These are phyloP conservation scores for Clonostachys rhizophaga DNA, from an alignment of 2,329 filamentous ascomycete species.

Conservation along the genomic window DNA sequence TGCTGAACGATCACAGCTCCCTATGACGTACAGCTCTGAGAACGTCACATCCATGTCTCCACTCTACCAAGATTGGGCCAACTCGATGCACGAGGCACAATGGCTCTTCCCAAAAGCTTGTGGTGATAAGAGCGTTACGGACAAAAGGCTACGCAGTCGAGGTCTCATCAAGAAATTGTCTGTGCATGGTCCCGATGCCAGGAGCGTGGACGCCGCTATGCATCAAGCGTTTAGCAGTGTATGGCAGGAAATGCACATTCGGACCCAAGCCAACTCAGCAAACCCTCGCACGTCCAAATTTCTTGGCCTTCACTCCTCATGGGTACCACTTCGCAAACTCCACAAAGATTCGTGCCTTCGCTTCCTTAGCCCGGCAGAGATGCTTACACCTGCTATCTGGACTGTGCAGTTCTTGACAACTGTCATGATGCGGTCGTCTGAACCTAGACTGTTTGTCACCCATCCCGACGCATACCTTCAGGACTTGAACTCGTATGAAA, in stretches of 20 bases:
- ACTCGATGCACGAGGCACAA: slow-evolving; percentile 40
- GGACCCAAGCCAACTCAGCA: slow-evolving; percentile 15
- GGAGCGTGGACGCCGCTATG: slow-evolving; percentile 63
- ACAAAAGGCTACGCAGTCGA: slow-evolving; percentile 69
- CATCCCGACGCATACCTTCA: slow-evolving; percentile 73
- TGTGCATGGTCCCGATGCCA: slow-evolving; percentile 58
- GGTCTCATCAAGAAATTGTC: slow-evolving; percentile 64
- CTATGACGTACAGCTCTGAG: slow-evolving; percentile 38
- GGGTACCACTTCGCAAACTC: slow-evolving; percentile 74
- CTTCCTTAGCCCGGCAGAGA: slow-evolving; percentile 66
- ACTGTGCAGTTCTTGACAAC: slow-evolving; percentile 65
- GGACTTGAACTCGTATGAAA: slow-evolving; percentile 44
- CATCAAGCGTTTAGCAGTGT: slow-evolving; percentile 56
- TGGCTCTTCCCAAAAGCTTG: slow-evolving; percentile 69
- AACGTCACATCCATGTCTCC: slow-evolving; percentile 42
- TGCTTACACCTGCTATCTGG: slow-evolving; percentile 70
- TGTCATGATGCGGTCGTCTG: slow-evolving; percentile 67
- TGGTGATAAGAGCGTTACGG: slow-evolving; percentile 55
- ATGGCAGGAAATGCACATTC: slow-evolving; percentile 36
- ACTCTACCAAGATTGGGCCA: slow-evolving; percentile 39
- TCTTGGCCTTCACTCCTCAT: slow-evolving; percentile 60
- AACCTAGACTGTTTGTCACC: slow-evolving; percentile 69
- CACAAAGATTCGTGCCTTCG: slow-evolving; percentile 69
- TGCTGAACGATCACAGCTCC: slow-evolving; percentile 53
- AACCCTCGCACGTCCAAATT: slow-evolving; percentile 32